Conservation (phyloP, 805 yeast genomes). For the Metschnikowia anglica region DNA sequence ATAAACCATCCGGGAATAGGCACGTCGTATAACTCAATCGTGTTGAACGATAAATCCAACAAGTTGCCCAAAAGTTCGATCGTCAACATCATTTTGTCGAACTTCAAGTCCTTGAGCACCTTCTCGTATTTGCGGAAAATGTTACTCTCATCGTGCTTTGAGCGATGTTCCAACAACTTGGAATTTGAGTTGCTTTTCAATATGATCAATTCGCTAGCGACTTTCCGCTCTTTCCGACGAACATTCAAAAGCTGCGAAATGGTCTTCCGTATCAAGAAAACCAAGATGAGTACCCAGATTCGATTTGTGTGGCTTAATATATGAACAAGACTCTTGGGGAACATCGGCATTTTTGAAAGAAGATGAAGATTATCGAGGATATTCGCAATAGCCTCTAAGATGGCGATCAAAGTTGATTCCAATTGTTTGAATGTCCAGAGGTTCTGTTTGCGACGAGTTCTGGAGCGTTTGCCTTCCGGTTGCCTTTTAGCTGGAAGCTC, state of each 20-base stretch:
- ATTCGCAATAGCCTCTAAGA: conserved; percentile 39
- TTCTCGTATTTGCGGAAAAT: conserved; percentile 39
- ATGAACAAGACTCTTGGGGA: conserved; percentile 33
- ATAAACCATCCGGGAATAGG: conserved; percentile 44
- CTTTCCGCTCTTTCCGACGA: conserved; percentile 37
- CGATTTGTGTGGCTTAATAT: conserved; percentile 43
- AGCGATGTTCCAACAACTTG: conserved; percentile 22
- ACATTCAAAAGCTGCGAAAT: conserved; percentile 42
- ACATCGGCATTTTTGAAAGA: conserved; percentile 43
- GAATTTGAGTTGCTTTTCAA: conserved; percentile 25
- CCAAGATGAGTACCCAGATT: conserved; percentile 42
- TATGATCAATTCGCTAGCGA: conserved; percentile 36
- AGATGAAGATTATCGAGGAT: conserved; percentile 43
- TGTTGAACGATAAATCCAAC: conserved; percentile 40
- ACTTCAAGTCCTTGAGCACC: conserved; percentile 40
- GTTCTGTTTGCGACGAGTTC: neutral
- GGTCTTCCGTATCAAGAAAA: conserved; percentile 43
- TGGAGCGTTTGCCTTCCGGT: neutral
- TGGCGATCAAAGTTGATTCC: conserved; percentile 30
- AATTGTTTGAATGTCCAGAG: conserved; percentile 31
- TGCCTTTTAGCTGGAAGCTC: conserved; percentile 18
- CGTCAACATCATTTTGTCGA: conserved; percentile 42
- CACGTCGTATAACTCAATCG: conserved; percentile 37
- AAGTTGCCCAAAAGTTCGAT: conserved; percentile 44
- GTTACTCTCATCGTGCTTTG: conserved; percentile 21